These are phyloP conservation scores for Termitomyces bulborhizus DNA, from an alignment of 768 basidiomycete species.

Conservation along the genomic window DNA sequence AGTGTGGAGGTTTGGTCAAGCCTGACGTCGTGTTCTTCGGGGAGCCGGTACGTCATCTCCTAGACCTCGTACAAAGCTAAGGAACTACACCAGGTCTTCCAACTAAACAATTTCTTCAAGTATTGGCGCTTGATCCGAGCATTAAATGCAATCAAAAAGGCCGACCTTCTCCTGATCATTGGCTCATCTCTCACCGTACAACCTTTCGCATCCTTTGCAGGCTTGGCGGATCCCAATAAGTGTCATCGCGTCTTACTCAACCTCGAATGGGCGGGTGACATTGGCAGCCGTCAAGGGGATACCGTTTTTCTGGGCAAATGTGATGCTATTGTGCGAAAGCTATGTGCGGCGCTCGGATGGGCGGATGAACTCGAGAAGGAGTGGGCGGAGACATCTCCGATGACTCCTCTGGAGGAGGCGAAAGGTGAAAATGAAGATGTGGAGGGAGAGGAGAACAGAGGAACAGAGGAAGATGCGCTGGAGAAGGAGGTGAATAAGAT, in stretches of 20 bases:
- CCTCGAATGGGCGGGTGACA: constrained; percentile 70
- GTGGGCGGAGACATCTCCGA: constrained; percentile 47
- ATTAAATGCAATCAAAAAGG: constrained; percentile 46
- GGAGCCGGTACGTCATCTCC: constrained; percentile 46
- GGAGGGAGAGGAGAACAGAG: constrained; percentile 4
- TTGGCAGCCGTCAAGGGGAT: constrained; percentile 49
- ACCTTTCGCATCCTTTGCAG: constrained; percentile 79
- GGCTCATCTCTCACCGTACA: constrained; percentile 87
- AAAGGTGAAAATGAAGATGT: constrained; percentile 18
- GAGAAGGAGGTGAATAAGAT: constrained; percentile 27
- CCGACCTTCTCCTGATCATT: constrained; percentile 85
- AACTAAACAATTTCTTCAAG: constrained; percentile 3
- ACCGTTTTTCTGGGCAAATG: constrained; percentile 64
- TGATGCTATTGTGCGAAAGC: constrained; percentile 55
- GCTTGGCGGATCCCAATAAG: constrained; percentile 34
- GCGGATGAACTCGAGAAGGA: constrained; percentile 47
- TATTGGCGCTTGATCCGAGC: constrained; percentile 46
- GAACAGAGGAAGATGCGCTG: constrained; percentile 14
- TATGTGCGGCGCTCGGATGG: constrained; percentile 74
- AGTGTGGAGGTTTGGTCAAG: constrained; percentile 73
- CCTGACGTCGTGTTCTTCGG: constrained; percentile 97
- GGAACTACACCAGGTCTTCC: constrained; percentile 53
- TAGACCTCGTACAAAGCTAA: neutral
- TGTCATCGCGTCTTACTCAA: constrained; percentile 90
- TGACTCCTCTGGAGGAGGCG: constrained; percentile 10